Percentiles rank a stretch among this genome's conserved stretches.
Conservation (phyloP, 2,329 filamentous ascomycete genomes). For the Scedosporium minutisporum region DNA sequence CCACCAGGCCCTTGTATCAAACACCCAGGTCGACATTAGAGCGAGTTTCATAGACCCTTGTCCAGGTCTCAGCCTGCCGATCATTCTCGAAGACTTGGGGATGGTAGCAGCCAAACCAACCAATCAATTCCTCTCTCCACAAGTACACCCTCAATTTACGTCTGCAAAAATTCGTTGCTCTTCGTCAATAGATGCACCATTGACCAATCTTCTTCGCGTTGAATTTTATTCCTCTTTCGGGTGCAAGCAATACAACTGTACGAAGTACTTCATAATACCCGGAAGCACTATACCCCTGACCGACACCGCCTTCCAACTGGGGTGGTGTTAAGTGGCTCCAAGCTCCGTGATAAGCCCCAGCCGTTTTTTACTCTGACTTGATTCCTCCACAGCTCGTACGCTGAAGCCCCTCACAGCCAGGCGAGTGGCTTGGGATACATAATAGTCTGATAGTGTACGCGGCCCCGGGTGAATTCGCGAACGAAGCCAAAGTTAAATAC, state of each 20-base stretch:
- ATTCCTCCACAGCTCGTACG: not conserved
- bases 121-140: not conserved
- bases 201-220: not conserved
- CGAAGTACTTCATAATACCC: not conserved
- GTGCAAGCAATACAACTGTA: not conserved
- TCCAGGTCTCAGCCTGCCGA: conserved; percentile 3
- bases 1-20: conserved; percentile 1
- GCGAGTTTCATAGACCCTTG: conserved; percentile 5
- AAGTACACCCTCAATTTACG: too few species aligned
- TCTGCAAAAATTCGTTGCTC: not conserved
- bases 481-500: not conserved
- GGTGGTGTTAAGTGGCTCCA: not conserved
- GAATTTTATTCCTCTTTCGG: not conserved
- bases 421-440: not conserved
- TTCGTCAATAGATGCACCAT: not conserved
- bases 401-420: not conserved
- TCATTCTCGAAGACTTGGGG: not conserved
- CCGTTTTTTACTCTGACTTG: not conserved
- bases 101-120: too few species aligned
- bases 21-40: not conserved
- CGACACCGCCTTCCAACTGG: not conserved
- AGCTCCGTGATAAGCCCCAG: not conserved
- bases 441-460: not conserved
- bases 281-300: not conserved
- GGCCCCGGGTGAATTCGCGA: not conserved